phyloP scores from a whole-genome alignment of 2,329 filamentous ascomycete genomes.

The Sarocladium strictum region DNA sequence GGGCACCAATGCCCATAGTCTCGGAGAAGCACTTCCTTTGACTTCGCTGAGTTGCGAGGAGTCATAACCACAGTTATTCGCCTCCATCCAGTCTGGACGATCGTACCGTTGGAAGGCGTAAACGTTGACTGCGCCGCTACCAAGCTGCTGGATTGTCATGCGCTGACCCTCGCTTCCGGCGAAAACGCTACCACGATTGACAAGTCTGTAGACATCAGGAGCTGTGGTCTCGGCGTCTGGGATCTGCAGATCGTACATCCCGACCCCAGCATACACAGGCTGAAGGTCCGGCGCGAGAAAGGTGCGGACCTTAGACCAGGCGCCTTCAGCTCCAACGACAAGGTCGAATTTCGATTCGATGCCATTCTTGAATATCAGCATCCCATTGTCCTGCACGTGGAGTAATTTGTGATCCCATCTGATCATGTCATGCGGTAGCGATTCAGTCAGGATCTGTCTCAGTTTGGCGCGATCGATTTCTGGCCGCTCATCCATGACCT shows the following conservation, averaged over 20 bases:
- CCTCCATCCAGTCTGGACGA: constrained; percentile 29
- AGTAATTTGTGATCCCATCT: constrained; percentile 40
- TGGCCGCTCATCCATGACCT: constrained; percentile 24
- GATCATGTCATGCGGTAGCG: constrained; percentile 37
- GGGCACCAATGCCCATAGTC: constrained; percentile 35
- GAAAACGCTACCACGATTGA: constrained; percentile 43
- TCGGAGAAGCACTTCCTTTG: constrained; percentile 30
- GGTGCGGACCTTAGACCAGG: constrained; percentile 29
- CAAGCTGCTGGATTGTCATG: constrained; percentile 34
- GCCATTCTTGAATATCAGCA: constrained; percentile 32
- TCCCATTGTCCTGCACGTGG: constrained; percentile 25
- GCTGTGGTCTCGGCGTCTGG: constrained; percentile 33
- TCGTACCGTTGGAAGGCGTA: constrained; percentile 31
- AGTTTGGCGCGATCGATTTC: constrained; percentile 48
- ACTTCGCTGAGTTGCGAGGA: constrained; percentile 29
- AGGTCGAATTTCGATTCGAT: constrained; percentile 31
- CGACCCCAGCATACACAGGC: constrained; percentile 42
- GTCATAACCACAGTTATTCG: constrained; percentile 38
- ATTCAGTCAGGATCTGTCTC: constrained; percentile 36
- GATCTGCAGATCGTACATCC: constrained; percentile 34
- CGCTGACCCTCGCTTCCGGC: constrained; percentile 34
- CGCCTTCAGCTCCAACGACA: constrained; percentile 30
- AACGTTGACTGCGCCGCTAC: constrained; percentile 41
- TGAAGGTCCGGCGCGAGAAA: constrained; percentile 27
- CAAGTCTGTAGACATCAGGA: constrained; percentile 35